Percentiles rank a stretch among this genome's conserved stretches.
Conservation (phyloP, 1,284 basidiomycete species). For the Xerocomus amazonicus region DNA sequence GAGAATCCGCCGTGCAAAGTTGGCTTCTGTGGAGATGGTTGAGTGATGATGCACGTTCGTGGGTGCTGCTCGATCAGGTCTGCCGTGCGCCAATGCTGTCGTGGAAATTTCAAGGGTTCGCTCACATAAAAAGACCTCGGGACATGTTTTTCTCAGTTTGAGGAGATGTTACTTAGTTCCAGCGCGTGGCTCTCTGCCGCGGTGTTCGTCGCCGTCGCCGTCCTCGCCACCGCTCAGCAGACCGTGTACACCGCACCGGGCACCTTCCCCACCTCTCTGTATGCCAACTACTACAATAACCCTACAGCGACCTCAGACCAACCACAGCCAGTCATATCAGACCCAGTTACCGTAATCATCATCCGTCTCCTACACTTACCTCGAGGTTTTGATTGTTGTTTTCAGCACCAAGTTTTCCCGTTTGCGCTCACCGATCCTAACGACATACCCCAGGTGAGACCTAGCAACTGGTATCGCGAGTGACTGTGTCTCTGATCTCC, state of each 20-base stretch:
- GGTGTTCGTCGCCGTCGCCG: constrained; percentile 9
- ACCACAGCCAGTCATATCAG: constrained; percentile 67
- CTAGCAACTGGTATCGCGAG: neutral
- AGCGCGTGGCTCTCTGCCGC: constrained; percentile 2
- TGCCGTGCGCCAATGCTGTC: neutral
- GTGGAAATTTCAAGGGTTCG: constrained; percentile 6
- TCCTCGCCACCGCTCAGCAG: constrained; percentile 22
- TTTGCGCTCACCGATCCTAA: constrained; percentile 57
- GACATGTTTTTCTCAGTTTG: neutral
- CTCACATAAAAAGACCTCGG: constrained; percentile 14
- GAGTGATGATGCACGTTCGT: neutral
- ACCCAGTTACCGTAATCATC: constrained; percentile 56
- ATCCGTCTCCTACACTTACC: neutral
- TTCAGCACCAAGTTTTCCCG: constrained; percentile 55
- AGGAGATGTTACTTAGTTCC: constrained; percentile 12
- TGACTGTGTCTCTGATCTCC: neutral
- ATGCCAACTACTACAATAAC: constrained; percentile 63
- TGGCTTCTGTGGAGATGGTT: too few relatives aligned
- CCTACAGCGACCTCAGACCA: constrained; percentile 67
- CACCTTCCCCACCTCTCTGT: constrained; percentile 61
- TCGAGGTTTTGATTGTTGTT: neutral
- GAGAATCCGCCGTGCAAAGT: neutral
- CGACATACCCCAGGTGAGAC: constrained; percentile 44
- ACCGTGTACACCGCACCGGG: constrained; percentile 57
- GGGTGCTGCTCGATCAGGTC: too few relatives aligned